A percentile compares a stretch with the other conserved stretches of the same genome.
Conservation (phyloP, 2,329 filamentous ascomycete genomes). For the Metarhizium rileyi region DNA sequence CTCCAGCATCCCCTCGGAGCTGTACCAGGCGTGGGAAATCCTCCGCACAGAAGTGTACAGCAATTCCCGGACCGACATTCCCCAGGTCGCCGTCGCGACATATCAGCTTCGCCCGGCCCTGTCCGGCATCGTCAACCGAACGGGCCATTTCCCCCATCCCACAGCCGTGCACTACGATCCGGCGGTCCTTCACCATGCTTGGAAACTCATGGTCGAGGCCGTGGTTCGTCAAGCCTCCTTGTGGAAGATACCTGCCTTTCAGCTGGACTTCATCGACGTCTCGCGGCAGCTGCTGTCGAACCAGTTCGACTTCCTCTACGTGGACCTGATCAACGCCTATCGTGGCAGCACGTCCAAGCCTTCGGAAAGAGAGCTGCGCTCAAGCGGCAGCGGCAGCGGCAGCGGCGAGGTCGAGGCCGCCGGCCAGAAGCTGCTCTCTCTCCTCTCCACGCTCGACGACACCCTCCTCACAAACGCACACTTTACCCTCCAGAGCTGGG, state of each 20-base stretch:
- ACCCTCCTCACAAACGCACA: slow-evolving; percentile 31
- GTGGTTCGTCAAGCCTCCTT: slow-evolving; percentile 20
- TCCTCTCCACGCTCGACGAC: slow-evolving; percentile 28
- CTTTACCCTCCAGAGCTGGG: slow-evolving; percentile 33
- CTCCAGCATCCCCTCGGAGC: slow-evolving; percentile 15
- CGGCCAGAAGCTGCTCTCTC: slow-evolving; percentile 21
- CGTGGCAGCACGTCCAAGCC: slow-evolving; percentile 10
- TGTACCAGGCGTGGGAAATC: slow-evolving; percentile 36
- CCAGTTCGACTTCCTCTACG: slow-evolving; percentile 31
- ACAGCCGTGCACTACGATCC: slow-evolving; percentile 34
- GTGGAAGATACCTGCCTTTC: slow-evolving; percentile 31
- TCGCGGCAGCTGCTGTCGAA: slow-evolving; percentile 39
- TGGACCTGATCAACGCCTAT: slow-evolving; percentile 23
- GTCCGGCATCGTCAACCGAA: slow-evolving; percentile 27
- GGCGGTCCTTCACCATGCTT: slow-evolving; percentile 25
- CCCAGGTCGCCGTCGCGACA: slow-evolving; percentile 33
- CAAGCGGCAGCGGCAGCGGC: slow-evolving; percentile 10
- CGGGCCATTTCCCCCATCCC: slow-evolving; percentile 26
- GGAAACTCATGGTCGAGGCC: slow-evolving; percentile 28
- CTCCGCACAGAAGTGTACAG: slow-evolving; percentile 36
- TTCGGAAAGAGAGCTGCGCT: slow-evolving; percentile 13
- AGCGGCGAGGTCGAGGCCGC: slow-evolving; percentile 1
- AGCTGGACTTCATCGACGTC: slow-evolving; percentile 38
- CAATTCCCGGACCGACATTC: slow-evolving; percentile 33
- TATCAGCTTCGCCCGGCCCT: slow-evolving; percentile 34